phyloP scores from a whole-genome alignment of 1,139 yeast species.

The Magnusiomyces ingens region DNA sequence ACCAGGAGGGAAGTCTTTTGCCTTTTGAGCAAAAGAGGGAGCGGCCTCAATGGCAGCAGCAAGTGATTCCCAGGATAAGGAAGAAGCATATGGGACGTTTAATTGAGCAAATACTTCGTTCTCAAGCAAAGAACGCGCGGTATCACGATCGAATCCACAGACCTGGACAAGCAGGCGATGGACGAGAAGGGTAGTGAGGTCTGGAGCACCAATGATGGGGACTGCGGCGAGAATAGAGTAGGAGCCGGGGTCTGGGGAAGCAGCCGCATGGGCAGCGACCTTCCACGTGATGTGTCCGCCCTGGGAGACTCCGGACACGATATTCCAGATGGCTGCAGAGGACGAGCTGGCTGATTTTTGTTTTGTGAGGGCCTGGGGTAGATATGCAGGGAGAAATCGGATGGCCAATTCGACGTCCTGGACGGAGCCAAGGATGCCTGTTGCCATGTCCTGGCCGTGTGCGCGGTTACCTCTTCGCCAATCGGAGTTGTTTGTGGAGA shows the following conservation, averaged over 20 bases:
- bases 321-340: constrained; percentile 28
- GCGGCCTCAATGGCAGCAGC: background rate
- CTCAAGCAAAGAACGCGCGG: background rate
- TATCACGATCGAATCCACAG: background rate
- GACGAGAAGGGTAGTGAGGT: constrained; percentile 12
- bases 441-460: constrained; percentile 51
- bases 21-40: background rate
- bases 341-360: background rate
- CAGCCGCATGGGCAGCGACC: constrained; percentile 12
- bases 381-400: constrained; percentile 43
- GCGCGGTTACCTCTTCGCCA: constrained; percentile 46
- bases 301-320: constrained; percentile 49
- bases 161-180: constrained; percentile 15
- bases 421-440: constrained; percentile 46
- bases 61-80: background rate
- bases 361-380: constrained; percentile 25
- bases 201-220: constrained; percentile 16
- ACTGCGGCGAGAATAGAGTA: constrained; percentile 11
- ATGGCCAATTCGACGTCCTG: constrained; percentile 44
- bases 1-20: no score
- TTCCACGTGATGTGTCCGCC: constrained; percentile 54
- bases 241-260: background rate
- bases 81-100: background rate
- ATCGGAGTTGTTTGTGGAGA: constrained; percentile 37
- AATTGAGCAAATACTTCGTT: background rate